Evolutionary conservation across 805 yeast genomes (phyloP), one percentile per base, ranked within the genome.

Genomic region (Starmerella bombi): DNA sequence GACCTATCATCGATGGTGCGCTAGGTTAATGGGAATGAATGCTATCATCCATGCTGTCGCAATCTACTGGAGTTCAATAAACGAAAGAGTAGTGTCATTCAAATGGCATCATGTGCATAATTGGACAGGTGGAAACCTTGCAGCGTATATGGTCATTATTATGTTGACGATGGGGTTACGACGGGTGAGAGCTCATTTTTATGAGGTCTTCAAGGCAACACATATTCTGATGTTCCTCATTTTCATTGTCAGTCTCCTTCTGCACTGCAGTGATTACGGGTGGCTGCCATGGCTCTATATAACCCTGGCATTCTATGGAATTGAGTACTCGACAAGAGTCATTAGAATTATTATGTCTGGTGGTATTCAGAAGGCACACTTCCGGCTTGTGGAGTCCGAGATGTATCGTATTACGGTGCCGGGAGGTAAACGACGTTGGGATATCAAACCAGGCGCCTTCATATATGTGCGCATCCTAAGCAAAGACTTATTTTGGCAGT

Each of bases 221-320:
- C 91, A 80, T 52, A 42, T 48, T 18, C 21, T 44, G 5, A 40
- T 48, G 41, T 51, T 51, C 25, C 8, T 41, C 19, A 42, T 37
- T 3, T 41, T 52, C 29, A 36, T 54, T 25, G 33, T 36, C 7
- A 45, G 54, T 67, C 49, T 69, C 5, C 50, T 75, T 25, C 61
- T 77, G 15, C 91, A 80, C 52, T 68, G 71, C 6, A 61, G 69
- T 19, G 70, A 72, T 17, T 72, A 75, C 71, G 73, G 81, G 1
- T 72, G 72, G 68, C 65, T 67, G 49, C 69, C 65, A 39, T 74
- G 70, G 64, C 50, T 72, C 8, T 74, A 70, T 42, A 67, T 73
- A 3, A 55, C 77, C 4, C 65, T 74, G 42, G 75, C 71, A 0
- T 62, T 83, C 15, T 84, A 93, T 86, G 67, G 63, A 1, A 62